Conservation (phyloP, 108 stramenopile genomes). For the Stephanodiscus minutulus region DNA sequence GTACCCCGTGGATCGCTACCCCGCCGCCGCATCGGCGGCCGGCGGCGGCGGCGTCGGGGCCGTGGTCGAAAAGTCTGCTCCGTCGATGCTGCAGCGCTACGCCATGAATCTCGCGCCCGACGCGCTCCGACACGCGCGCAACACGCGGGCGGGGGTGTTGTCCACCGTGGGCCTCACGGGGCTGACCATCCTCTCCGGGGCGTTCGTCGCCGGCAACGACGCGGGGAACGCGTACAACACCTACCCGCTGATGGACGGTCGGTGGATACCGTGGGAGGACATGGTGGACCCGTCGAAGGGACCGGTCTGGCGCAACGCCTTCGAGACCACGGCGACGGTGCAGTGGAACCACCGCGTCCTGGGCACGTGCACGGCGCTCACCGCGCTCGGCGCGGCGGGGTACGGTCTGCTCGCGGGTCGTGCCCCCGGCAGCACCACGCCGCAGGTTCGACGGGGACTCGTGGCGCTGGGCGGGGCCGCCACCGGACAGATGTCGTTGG, state of each 20-base stretch:
- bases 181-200: conserved; percentile 91
- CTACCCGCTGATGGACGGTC: conserved; percentile 92
- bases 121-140: conserved; percentile 63
- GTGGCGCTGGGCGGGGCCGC: conserved; percentile 79
- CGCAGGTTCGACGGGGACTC: conserved; percentile 72
- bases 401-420: conserved; percentile 47
- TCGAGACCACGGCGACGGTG: conserved; percentile 97
- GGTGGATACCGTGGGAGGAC: conserved; percentile 87
- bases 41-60: conserved; percentile 4
- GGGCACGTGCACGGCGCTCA: conserved; percentile 80
- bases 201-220: conserved; percentile 98
- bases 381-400: conserved; percentile 69
- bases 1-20: conserved; percentile 54
- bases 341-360: conserved; percentile 97
- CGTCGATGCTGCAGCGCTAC: conserved; percentile 36
- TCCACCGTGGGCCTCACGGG: conserved; percentile 71
- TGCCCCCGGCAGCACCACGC: conserved; percentile 48
- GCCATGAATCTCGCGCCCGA: conserved; percentile 46
- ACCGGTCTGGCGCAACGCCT: conserved; percentile 85
- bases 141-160: conserved; percentile 58
- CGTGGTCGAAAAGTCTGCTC: no score
- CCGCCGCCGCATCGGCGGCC: neutral
- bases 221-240: conserved; percentile 96
- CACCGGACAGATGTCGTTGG: conserved; percentile 88
- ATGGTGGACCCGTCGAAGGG: conserved; percentile 52